These are phyloP conservation scores for Coemansia sp. DNA, from an alignment of 192 early-diverging fungal genomes.

Conservation along the genomic window DNA sequence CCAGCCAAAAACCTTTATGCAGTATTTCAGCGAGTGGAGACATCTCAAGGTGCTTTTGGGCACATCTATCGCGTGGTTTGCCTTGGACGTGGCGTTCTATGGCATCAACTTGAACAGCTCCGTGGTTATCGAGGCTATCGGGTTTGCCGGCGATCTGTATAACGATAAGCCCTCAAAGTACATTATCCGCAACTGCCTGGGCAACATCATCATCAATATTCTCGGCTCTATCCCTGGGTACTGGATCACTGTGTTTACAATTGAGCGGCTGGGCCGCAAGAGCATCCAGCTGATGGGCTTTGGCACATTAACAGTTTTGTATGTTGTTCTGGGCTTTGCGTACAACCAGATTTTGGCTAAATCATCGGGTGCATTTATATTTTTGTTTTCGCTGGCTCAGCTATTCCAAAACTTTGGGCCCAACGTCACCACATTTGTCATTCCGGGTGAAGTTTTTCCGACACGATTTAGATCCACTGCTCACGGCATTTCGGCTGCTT, in stretches of 20 bases:
- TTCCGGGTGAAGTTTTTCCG: conserved; percentile 80
- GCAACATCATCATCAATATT: conserved; percentile 88
- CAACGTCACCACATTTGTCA: conserved; percentile 86
- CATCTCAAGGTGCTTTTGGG: conserved; percentile 79
- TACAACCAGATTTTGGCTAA: conserved; percentile 64
- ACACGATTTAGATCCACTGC: conserved; percentile 77
- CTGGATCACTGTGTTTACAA: conserved; percentile 87
- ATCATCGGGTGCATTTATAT: conserved; percentile 59
- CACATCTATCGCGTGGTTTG: conserved; percentile 74
- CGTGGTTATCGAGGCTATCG: conserved; percentile 69
- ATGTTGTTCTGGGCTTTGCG: conserved; percentile 69
- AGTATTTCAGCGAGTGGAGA: conserved; percentile 48
- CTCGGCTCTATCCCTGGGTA: conserved; percentile 91
- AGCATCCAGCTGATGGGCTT: conserved; percentile 93
- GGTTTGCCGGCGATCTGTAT: conserved; percentile 54
- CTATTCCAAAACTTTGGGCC: conserved; percentile 97
- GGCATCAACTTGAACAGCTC: conserved; percentile 81
- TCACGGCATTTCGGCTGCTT: conserved; percentile 78
- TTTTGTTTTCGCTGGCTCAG: conserved; percentile 65
- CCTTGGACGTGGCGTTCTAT: conserved; percentile 78
- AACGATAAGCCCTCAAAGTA: conserved; percentile 26
- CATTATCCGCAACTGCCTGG: conserved; percentile 70
- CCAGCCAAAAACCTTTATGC: conserved; percentile 54
- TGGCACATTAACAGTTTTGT: conserved; percentile 69
- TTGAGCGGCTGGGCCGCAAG: conserved; percentile 88